These are phyloP conservation scores for Coemansia sp. DNA, from an alignment of 192 early-diverging fungal species.

Conservation along the genomic window DNA sequence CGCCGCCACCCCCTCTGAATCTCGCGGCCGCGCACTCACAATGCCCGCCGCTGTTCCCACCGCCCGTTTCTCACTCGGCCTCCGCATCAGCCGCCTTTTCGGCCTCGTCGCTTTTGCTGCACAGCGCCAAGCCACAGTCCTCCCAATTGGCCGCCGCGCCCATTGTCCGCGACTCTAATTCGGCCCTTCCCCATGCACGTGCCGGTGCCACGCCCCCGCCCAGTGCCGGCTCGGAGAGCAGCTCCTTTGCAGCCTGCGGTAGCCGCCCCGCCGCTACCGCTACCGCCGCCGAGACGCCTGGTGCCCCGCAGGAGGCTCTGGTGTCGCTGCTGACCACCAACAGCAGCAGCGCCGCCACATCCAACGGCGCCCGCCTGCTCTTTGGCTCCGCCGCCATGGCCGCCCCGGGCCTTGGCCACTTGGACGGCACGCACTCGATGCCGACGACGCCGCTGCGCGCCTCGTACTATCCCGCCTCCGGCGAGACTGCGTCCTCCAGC, in stretches of 20 bases:
- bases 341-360: slow-evolving; percentile 43
- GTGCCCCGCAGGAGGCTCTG: slow-evolving; percentile 9
- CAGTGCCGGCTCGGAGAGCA: not conserved
- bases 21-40: slow-evolving; percentile 36
- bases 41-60: slow-evolving; percentile 29
- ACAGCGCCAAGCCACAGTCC: slow-evolving; percentile 21
- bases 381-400: slow-evolving; percentile 6
- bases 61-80: slow-evolving; percentile 29
- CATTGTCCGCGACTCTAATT: slow-evolving; percentile 31
- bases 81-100: slow-evolving; percentile 16
- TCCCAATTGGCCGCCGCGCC: slow-evolving; percentile 9
- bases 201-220: slow-evolving; percentile 8
- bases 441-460: slow-evolving; percentile 40
- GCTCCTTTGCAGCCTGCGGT: not conserved
- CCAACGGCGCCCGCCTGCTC: slow-evolving; percentile 38
- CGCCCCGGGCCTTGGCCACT: slow-evolving; percentile 3
- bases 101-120: too few species aligned
- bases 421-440: slow-evolving; percentile 42
- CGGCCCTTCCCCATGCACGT: slow-evolving; percentile 4
- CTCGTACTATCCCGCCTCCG: slow-evolving; percentile 13
- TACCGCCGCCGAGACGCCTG: slow-evolving; percentile 1
- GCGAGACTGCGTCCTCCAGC: too few species aligned
- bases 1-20: slow-evolving; percentile 42
- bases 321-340: slow-evolving; percentile 33
- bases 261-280: not conserved